These are phyloP conservation scores for Leishmania turanica DNA, from an alignment of 208 protist genomes.

Conservation along the genomic window DNA sequence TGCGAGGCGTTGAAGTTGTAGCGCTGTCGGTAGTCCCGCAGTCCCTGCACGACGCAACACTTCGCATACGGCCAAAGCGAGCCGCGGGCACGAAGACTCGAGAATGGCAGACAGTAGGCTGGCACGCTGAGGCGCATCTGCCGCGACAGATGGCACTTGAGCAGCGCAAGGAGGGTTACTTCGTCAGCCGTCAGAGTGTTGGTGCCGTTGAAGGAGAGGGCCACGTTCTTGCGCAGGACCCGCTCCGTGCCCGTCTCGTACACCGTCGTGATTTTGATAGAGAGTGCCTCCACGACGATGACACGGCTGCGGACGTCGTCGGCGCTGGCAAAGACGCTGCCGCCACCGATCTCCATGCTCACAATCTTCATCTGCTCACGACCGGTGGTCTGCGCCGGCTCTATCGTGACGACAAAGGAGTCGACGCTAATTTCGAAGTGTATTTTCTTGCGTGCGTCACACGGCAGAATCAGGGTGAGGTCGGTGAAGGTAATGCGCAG, in stretches of 20 bases:
- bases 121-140: constrained; percentile 44
- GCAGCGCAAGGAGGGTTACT: constrained; percentile 42
- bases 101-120: constrained; percentile 60
- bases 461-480: constrained; percentile 45
- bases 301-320: constrained; percentile 23
- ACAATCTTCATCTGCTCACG: constrained; percentile 55
- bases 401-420: constrained; percentile 43
- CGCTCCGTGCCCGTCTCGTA: constrained; percentile 37
- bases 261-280: constrained; percentile 55
- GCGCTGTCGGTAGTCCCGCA: constrained; percentile 57
- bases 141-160: constrained; percentile 58
- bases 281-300: constrained; percentile 32
- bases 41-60: constrained; percentile 47
- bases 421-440: constrained; percentile 43
- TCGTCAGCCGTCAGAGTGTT: constrained; percentile 45
- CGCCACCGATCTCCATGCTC: constrained; percentile 28
- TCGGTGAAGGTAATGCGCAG: constrained; percentile 55
- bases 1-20: constrained; percentile 85
- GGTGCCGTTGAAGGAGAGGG: constrained; percentile 41
- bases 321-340: constrained; percentile 28
- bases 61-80: constrained; percentile 68
- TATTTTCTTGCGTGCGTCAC: constrained; percentile 40
- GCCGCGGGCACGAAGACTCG: constrained; percentile 32
- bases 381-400: constrained; percentile 42
- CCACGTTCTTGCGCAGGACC: constrained; percentile 57